Evolutionary conservation across 108 stramenopile genomes (phyloP).

Genomic region (Epipyxis sp.): DNA sequence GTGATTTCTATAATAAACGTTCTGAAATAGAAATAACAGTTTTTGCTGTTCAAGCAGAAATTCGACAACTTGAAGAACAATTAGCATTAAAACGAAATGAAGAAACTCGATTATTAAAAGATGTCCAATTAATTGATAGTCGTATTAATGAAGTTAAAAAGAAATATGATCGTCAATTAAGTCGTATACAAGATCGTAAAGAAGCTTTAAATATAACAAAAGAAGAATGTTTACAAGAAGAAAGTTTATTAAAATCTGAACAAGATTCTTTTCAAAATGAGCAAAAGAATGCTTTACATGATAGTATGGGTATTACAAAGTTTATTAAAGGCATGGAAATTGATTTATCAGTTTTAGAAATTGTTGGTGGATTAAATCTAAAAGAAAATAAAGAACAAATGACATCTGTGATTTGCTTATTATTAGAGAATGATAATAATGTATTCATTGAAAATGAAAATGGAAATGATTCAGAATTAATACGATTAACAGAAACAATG

Average conservation of each 20-base stretch:
- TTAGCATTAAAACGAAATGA: background rate
- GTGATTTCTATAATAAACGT: background rate
- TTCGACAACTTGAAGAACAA: background rate
- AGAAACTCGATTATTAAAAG: background rate
- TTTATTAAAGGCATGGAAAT: background rate
- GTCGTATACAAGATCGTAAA: background rate
- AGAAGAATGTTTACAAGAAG: background rate
- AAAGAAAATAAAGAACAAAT: background rate
- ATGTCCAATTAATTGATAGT: background rate
- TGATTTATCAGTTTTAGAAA: background rate
- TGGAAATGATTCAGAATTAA: background rate
- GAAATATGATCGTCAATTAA: background rate
- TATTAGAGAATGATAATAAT: background rate
- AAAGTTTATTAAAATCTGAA: background rate
- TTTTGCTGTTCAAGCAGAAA: constrained; percentile 1
- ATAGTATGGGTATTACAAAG: background rate
- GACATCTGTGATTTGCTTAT: background rate
- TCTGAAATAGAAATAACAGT: background rate
- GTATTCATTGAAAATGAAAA: background rate
- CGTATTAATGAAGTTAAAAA: background rate
- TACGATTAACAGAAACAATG: background rate
- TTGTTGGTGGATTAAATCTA: background rate
- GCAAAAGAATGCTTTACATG: background rate
- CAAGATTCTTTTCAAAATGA: background rate
- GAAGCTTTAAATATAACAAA: background rate